Evolutionary conservation across 345 rosid species (phyloP).

Genomic region (Camelina laxa): DNA sequence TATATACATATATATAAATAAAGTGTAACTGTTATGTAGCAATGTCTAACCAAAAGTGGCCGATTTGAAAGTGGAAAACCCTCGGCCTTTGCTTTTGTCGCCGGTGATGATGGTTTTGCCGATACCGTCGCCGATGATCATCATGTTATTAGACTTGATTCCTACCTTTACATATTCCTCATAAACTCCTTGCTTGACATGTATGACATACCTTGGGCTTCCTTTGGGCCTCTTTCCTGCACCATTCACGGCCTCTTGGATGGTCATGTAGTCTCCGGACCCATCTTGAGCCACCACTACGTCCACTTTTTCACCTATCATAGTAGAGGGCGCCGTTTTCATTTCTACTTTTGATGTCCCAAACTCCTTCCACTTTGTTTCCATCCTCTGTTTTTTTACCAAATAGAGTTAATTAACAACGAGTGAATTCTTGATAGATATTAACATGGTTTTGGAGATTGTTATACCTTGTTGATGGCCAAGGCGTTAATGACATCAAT

Average conservation of each 20-base stretch:
- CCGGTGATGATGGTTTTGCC: constrained; percentile 60
- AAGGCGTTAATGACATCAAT: constrained; percentile 57
- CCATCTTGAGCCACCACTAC: constrained; percentile 68
- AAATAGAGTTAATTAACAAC: not conserved
- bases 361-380: not conserved
- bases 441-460: not conserved
- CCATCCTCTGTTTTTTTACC: constrained; percentile 25
- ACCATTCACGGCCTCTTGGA: constrained; percentile 62
- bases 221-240: constrained; percentile 56
- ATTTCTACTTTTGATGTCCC: constrained; percentile 41
- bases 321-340: constrained; percentile 28
- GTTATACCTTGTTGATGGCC: constrained; percentile 53
- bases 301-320: constrained; percentile 36
- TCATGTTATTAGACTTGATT: constrained; percentile 51
- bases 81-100: constrained; percentile 59
- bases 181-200: constrained; percentile 74
- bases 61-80: constrained; percentile 69
- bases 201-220: constrained; percentile 54
- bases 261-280: constrained; percentile 52
- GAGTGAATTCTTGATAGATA: not conserved
- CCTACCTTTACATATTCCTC: constrained; percentile 68
- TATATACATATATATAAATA: no score
- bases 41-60: constrained; percentile 55
- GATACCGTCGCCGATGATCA: constrained; percentile 71
- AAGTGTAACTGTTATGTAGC: not conserved